Base-by-base conservation (phyloP, 306 rosid genomes). In the cucumber (Cucumis sativus) region DNA sequence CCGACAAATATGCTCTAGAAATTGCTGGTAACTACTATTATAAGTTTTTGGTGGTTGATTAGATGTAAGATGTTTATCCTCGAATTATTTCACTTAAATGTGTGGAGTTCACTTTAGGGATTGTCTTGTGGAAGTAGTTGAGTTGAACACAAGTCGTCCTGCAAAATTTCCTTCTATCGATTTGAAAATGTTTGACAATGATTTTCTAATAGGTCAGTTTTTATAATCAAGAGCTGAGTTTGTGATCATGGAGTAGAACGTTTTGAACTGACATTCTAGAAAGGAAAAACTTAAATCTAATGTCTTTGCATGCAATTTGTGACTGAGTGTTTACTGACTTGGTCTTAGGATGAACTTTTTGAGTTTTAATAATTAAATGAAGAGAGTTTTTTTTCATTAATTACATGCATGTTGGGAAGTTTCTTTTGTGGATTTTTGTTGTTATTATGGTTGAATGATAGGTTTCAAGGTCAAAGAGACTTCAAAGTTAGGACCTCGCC, bases 401-500 rank as follows among this genome's bases (percentile, higher is more conserved):
- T 23, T 73, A 57, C 21, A 55, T 52, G 73, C 57, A 51, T 45
- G 63, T 20, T 68, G 67, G 41, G 21, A 3, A 60, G 72, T 69
- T n/a, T 51, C 14, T 71, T 75, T 25, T 74, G 43, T 41, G 28
- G 6, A 33, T 77, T 57, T 51, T 3, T 33, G n/a, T 49, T 9
- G 62, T 49, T 72, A 15, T 62, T 80, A 79, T 74, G 77, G 35
- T 71, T 39, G 47, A 84, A 62, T 79, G 76, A 79, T 89, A 96
- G 99, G 90, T 77, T 83, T 76, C 64, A 88, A 82, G 81, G 87
- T 88, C 74, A 92, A 96, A 86, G 98, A 96, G 86, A 96, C 96
- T 80, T 83, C 92, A 13, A 91, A 89, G 74, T 0, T 89, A 81
- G 98, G 99, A 54, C 96, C 97, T 75, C 97, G 90, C 8, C 99